Conservation (phyloP, 2,329 filamentous ascomycete species). For the Tolypocladium capitatum region DNA sequence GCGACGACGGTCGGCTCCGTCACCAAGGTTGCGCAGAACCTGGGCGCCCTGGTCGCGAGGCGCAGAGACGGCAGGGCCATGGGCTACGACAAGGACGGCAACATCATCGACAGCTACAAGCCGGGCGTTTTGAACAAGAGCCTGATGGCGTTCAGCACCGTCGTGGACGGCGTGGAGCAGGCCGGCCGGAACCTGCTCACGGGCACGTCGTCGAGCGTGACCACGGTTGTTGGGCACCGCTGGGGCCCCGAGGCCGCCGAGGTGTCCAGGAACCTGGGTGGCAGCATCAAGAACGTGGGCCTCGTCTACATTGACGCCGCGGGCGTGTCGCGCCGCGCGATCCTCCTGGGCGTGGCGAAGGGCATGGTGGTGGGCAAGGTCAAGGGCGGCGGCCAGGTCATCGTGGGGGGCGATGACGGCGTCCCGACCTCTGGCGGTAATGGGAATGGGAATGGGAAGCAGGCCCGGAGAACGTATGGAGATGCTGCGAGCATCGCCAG, state of each 20-base stretch:
- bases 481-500: slow-evolving; percentile 9
- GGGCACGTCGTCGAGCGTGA: slow-evolving; percentile 64
- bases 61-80: slow-evolving; percentile 39
- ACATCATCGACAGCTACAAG: slow-evolving; percentile 55
- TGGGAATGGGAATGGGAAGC: slow-evolving; percentile 11
- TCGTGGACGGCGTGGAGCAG: slow-evolving; percentile 87
- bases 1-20: slow-evolving; percentile 80
- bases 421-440: slow-evolving; percentile 9
- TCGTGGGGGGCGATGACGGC: slow-evolving; percentile 54
- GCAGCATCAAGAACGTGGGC: slow-evolving; percentile 89
- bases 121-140: slow-evolving; percentile 90
- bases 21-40: slow-evolving; percentile 72
- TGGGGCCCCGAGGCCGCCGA: slow-evolving; percentile 79
- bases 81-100: slow-evolving; percentile 58
- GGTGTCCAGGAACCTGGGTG: slow-evolving; percentile 61
- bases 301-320: slow-evolving; percentile 95
- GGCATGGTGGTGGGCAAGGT: slow-evolving; percentile 86
- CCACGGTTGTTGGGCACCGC: slow-evolving; percentile 73
- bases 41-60: slow-evolving; percentile 58
- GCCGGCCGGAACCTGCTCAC: slow-evolving; percentile 67
- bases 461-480: slow-evolving; percentile 12
- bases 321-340: slow-evolving; percentile 75
- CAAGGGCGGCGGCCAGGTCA: slow-evolving; percentile 56
- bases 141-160: slow-evolving; percentile 88
- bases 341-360: slow-evolving; percentile 91